Conservation (phyloP, 148 eudicot genomes). For the Fagopyrum tataricum region DNA sequence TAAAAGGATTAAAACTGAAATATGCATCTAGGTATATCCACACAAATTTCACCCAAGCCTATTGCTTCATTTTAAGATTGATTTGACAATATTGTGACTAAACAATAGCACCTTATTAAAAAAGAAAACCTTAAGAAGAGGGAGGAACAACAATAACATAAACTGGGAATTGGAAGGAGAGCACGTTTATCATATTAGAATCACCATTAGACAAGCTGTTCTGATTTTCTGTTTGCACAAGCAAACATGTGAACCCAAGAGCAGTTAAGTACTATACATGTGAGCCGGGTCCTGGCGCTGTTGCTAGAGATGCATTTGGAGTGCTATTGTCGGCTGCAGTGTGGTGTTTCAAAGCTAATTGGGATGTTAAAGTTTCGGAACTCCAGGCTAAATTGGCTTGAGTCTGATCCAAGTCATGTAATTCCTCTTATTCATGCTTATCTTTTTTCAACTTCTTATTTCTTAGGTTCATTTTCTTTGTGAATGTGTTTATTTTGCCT, state of each 20-base stretch:
- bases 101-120: background rate
- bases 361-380: too few relatives aligned
- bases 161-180: background rate
- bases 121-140: background rate
- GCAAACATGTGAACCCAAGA: background rate
- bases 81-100: background rate
- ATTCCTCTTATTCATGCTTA: too few relatives aligned
- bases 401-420: too few relatives aligned
- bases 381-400: too few relatives aligned
- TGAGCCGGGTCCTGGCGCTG: too few relatives aligned
- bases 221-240: background rate
- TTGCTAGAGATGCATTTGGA: too few relatives aligned
- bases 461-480: too few relatives aligned
- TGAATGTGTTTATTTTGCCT: too few relatives aligned
- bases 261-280: background rate
- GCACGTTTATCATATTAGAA: background rate
- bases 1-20: background rate
- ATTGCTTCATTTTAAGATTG: background rate
- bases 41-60: background rate
- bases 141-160: background rate
- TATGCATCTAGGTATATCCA: background rate
- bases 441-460: too few relatives aligned
- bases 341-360: too few relatives aligned
- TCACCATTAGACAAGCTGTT: background rate
- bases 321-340: too few relatives aligned